These are phyloP conservation scores for Rostrohypoxylon terebratum DNA, from an alignment of 495 filamentous ascomycete species.

Conservation along the genomic window DNA sequence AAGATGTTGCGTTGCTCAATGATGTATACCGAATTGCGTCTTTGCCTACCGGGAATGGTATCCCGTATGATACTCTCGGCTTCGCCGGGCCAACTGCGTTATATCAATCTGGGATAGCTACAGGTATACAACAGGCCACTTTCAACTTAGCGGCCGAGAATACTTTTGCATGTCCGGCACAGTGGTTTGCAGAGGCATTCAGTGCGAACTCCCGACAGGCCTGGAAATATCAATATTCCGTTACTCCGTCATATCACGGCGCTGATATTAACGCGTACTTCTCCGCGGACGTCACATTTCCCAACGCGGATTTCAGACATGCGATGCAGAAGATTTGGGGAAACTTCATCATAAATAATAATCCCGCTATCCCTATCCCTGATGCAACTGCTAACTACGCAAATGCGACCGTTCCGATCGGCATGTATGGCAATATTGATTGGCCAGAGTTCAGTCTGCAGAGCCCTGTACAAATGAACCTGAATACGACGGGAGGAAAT, in stretches of 20 bases:
- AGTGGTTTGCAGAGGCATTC: slow-evolving; percentile 73
- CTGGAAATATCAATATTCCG: slow-evolving; percentile 73
- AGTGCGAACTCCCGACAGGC: slow-evolving; percentile 48
- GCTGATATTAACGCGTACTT: slow-evolving; percentile 67
- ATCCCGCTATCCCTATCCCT: slow-evolving; percentile 61
- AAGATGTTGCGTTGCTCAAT: slow-evolving; percentile 41
- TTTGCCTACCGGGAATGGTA: slow-evolving; percentile 16
- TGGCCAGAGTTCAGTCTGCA: slow-evolving; percentile 55
- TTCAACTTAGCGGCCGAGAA: slow-evolving; percentile 71
- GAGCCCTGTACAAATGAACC: slow-evolving; percentile 58
- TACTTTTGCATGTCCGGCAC: slow-evolving; percentile 70
- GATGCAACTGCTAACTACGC: slow-evolving; percentile 57
- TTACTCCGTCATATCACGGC: slow-evolving; percentile 68
- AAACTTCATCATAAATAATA: slow-evolving; percentile 66
- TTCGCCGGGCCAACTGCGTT: slow-evolving; percentile 40
- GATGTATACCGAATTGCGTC: slow-evolving; percentile 29
- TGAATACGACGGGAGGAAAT: slow-evolving; percentile 67
- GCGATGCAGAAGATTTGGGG: slow-evolving; percentile 61
- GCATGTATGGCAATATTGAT: slow-evolving; percentile 36
- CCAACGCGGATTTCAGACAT: slow-evolving; percentile 47
- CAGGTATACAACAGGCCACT: slow-evolving; percentile 43
- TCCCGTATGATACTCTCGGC: slow-evolving; percentile 40
- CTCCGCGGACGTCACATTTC: slow-evolving; percentile 46
- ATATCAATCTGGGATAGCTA: slow-evolving; percentile 42
- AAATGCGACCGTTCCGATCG: slow-evolving; percentile 43